Base-by-base conservation (phyloP, 768 basidiomycete genomes). In the Brasilioporus rufonigricans region DNA sequence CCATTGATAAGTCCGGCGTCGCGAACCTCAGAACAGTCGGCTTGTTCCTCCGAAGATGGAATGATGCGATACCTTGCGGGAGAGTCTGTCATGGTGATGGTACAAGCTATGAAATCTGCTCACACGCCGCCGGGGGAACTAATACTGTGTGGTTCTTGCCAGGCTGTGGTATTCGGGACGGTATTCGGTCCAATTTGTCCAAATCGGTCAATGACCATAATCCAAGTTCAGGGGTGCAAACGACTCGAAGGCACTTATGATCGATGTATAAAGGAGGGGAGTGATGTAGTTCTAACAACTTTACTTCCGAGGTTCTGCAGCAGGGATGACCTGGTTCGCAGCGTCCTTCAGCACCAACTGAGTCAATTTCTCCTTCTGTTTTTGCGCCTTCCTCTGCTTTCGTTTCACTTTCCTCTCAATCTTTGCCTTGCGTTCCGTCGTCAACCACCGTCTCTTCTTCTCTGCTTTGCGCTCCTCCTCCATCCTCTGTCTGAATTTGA, bases 401-500 rank as follows among this genome's bases (percentile, higher is more conserved):
- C 77, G 65, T 50, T 70, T 62, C 6, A 55, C 67, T 45, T 67
- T 76, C 50, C 71, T 71, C 44, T 65, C 72, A 8, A 71, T 59
- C 44, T 65, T 72, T 8, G 70, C 79, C 65, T 77, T 38, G 40
- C 73, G 73, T 40, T 70, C 74, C 21, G 62, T 58, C 0, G 71
- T 73, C 47, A 73, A 65, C 77, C 76, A 77, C 44, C 78, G 80
- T 59, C 77, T 78, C 75, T 85, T 86, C 73, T 80, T 77, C 67
- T 82, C 78, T 47, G 78, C 81, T 58, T 81, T 80, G 55, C 79
- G 74, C 58, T 87, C 79, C 47, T 80, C 77, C 53, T 80, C 77
- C 52, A 90, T 55, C 58, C 76, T 75, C 64, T 82, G 76, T 56
- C 83, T 77, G 80, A 83, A 92, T 70, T 85, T 89, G 76, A 82